These are phyloP conservation scores for Coemansia sp. DNA, from an alignment of 192 early-diverging fungal genomes.

Conservation along the genomic window DNA sequence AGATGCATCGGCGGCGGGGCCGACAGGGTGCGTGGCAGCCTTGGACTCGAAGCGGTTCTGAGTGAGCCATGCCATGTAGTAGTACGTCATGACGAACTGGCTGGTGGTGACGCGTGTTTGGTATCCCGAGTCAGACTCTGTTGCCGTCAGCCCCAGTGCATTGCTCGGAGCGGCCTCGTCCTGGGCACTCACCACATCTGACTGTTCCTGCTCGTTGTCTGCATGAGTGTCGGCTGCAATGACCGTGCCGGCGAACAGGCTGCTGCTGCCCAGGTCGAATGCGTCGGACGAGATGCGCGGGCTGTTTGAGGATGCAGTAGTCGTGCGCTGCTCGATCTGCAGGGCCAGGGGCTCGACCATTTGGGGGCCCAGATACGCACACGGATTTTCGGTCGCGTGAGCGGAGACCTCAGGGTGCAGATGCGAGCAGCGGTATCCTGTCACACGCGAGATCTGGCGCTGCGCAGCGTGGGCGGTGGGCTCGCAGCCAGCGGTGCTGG, in stretches of 20 bases:
- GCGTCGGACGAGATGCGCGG: neutral
- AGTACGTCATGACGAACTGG: constrained; percentile 46
- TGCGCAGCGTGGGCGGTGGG: constrained; percentile 42
- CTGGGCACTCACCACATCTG: neutral
- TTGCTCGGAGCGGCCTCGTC: neutral
- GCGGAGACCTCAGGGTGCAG: constrained; percentile 30
- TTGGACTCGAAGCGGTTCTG: constrained; percentile 41
- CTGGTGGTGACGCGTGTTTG: neutral
- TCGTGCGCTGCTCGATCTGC: constrained; percentile 42
- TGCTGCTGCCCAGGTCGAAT: constrained; percentile 3
- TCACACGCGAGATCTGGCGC: constrained; percentile 39
- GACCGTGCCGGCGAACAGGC: constrained; percentile 3
- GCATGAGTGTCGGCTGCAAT: neutral
- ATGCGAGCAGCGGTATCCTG: constrained; percentile 49
- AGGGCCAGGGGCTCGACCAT: constrained; percentile 52
- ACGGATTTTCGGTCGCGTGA: constrained; percentile 11
- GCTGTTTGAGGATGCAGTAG: constrained; percentile 2
- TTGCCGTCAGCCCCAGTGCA: neutral
- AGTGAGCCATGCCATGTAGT: constrained; percentile 50
- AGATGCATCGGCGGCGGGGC: constrained; percentile 9
- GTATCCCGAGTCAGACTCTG: constrained; percentile 5
- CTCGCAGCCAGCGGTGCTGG: constrained; percentile 41
- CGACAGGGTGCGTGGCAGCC: constrained; percentile 35
- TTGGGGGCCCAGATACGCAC: constrained; percentile 43
- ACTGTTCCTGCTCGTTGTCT: neutral